Evolutionary conservation across 1,139 yeast genomes (phyloP).

Genomic region (Candida sanyaensis): DNA sequence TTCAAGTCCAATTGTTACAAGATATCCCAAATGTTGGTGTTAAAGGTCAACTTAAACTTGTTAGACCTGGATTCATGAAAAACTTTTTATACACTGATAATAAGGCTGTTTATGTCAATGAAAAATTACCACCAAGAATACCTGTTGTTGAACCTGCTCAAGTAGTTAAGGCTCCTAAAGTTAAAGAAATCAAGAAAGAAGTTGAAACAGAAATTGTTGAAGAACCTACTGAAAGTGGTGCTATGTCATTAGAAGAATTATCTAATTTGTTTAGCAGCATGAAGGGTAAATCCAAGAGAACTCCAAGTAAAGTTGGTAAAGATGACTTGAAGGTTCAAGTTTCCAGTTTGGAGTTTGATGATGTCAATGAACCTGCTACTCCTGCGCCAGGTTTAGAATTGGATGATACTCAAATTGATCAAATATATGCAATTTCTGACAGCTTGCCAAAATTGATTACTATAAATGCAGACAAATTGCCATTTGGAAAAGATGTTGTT

Average conservation of each 20-base stretch:
- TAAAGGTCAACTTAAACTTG: conserved; percentile 71
- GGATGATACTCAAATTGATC: conserved; percentile 13
- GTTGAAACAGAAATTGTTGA: conserved; percentile 12
- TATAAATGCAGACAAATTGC: conserved; percentile 23
- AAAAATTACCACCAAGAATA: conserved; percentile 56
- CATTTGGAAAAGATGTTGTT: conserved; percentile 30
- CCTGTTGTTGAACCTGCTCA: conserved; percentile 51
- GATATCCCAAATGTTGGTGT: conserved; percentile 65
- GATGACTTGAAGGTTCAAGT: conserved; percentile 7
- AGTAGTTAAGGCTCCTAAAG: conserved; percentile 3
- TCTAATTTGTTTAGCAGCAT: conserved; percentile 35
- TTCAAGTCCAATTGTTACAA: conserved; percentile 69
- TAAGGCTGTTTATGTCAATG: conserved; percentile 69
- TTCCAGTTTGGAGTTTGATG: background rate
- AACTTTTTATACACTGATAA: conserved; percentile 69
- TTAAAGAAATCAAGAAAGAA: conserved; percentile 8
- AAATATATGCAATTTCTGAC: conserved; percentile 33
- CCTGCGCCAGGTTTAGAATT: background rate
- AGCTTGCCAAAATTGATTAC: conserved; percentile 31
- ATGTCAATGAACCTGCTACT: background rate
- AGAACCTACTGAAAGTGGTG: conserved; percentile 15
- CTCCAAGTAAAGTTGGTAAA: background rate
- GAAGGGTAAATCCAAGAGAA: conserved; percentile 14
- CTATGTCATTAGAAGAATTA: conserved; percentile 45
- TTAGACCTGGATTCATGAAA: conserved; percentile 84